Evolutionary conservation across 164 flowering plant species (phyloP).

Genomic region (Vitis riparia): DNA sequence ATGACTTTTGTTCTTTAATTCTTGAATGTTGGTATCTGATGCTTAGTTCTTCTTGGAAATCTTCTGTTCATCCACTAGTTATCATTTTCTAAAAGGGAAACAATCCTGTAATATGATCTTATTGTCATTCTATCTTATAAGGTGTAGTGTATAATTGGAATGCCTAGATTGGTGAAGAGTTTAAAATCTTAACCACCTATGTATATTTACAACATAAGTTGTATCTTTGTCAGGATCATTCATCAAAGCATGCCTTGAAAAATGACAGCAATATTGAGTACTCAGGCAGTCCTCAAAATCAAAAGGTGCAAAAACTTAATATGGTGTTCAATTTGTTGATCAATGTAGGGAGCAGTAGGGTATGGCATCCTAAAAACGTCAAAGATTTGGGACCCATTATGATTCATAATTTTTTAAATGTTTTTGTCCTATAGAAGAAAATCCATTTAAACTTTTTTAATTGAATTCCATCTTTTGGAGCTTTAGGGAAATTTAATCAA

Average conservation of each 20-base stretch:
- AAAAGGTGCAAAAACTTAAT: constrained; percentile 31
- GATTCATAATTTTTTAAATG: too few species aligned
- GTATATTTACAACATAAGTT: constrained; percentile 1
- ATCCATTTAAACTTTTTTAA: too few species aligned
- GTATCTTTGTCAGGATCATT: constrained; percentile 36
- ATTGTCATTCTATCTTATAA: neutral
- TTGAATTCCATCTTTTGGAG: too few species aligned
- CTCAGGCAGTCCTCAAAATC: constrained; percentile 37
- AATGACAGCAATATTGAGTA: constrained; percentile 24
- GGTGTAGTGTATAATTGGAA: neutral
- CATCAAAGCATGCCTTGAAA: constrained; percentile 23
- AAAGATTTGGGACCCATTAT: too few species aligned
- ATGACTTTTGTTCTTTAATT: too few species aligned
- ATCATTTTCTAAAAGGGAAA: neutral
- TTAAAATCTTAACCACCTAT: neutral
- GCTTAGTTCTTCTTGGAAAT: neutral
- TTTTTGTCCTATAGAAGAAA: too few species aligned
- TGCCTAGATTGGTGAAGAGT: neutral
- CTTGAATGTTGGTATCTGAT: too few species aligned
- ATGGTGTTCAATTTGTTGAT: neutral
- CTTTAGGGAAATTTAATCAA: too few species aligned
- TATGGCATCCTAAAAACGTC: too few species aligned
- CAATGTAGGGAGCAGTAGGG: too few species aligned
- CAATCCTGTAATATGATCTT: neutral
- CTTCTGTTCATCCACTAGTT: neutral